Evolutionary conservation across 345 rosid species (phyloP).

Genomic region (Clausena lansium): DNA sequence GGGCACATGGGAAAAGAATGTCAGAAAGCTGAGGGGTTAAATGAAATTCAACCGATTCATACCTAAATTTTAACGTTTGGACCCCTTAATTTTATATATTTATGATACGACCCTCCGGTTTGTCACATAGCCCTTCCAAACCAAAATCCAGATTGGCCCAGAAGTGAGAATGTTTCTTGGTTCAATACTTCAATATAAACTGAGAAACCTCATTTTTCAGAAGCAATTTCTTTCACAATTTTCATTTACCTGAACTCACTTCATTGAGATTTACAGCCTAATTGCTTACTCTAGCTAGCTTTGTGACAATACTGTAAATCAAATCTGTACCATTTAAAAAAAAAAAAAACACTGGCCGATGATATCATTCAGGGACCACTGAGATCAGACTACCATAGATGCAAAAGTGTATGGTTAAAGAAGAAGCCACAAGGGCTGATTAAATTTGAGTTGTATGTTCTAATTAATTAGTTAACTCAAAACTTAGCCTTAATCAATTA

Average conservation of each 20-base stretch:
- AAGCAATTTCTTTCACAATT: not conserved
- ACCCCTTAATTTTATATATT: not conserved
- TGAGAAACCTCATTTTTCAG: not conserved
- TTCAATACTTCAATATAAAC: not conserved
- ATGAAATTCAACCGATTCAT: no score
- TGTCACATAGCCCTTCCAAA: not conserved
- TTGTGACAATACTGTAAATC: not conserved
- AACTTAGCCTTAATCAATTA: conserved; percentile 6
- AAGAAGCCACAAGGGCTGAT: conserved; percentile 33
- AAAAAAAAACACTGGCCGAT: not conserved
- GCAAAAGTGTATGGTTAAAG: conserved; percentile 34
- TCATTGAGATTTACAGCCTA: not conserved
- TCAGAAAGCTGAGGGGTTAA: no score
- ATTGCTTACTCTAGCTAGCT: not conserved
- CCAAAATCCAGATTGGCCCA: not conserved
- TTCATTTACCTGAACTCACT: not conserved
- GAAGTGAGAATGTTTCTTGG: not conserved
- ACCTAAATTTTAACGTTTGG: no score
- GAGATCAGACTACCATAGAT: not conserved
- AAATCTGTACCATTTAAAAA: not conserved
- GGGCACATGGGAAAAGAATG: no score
- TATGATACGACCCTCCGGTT: not conserved
- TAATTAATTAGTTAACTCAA: conserved; percentile 1
- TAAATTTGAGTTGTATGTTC: no score
- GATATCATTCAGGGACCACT: conserved; percentile 8